These are phyloP conservation scores for Solanum appendiculatum DNA, from an alignment of 257 asterid genomes.

Conservation along the genomic window DNA sequence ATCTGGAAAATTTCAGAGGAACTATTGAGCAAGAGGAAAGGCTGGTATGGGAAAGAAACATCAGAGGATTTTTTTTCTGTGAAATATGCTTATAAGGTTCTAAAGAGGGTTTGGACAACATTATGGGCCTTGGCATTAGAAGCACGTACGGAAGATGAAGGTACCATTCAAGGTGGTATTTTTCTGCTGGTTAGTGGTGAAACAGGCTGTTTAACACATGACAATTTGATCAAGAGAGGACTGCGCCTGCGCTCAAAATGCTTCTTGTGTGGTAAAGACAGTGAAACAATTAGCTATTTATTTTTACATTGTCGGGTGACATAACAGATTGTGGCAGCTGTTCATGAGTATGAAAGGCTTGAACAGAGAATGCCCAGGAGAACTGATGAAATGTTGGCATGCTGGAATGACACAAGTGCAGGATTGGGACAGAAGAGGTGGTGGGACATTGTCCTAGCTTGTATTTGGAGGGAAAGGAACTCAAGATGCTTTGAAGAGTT, in stretches of 20 bases:
- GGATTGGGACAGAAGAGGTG: background rate
- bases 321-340: background rate
- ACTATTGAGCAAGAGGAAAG: background rate
- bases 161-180: background rate
- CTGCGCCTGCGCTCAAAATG: background rate
- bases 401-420: background rate
- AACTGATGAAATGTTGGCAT: background rate
- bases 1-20: background rate
- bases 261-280: background rate
- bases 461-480: background rate
- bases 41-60: background rate
- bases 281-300: background rate
- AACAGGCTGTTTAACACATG: background rate
- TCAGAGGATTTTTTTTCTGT: background rate
- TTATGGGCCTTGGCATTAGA: background rate
- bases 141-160: background rate
- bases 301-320: background rate
- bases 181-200: background rate
- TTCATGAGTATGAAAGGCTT: background rate
- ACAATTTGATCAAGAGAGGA: background rate
- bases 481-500: background rate
- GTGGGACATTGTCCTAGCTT: background rate
- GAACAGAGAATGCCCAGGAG: background rate
- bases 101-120: background rate
- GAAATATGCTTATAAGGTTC: background rate